Evolutionary conservation across 148 eudicot genomes (phyloP).

Genomic region (Amaranthus hypochondriacus): DNA sequence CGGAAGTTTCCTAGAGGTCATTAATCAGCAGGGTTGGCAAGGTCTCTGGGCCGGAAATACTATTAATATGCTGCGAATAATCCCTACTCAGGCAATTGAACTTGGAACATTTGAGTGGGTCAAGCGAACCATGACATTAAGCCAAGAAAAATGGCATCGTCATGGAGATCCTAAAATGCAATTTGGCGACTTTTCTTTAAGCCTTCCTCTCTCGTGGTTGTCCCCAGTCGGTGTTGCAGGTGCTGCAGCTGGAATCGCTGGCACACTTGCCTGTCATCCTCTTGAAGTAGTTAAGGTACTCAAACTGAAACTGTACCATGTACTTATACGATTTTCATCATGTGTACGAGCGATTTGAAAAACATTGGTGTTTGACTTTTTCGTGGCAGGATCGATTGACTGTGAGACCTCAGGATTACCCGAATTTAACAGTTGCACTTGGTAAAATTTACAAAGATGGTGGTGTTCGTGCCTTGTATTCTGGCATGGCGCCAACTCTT

Average conservation of each 20-base stretch:
- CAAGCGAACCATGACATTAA: slow-evolving; percentile 70
- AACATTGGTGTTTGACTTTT: slow-evolving; percentile 10
- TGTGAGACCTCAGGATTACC: slow-evolving; percentile 76
- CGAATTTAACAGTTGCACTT: slow-evolving; percentile 63
- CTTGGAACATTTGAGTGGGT: slow-evolving; percentile 93
- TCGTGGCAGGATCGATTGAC: slow-evolving; percentile 80
- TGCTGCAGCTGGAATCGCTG: slow-evolving; percentile 84
- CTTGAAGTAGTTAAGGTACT: slow-evolving; percentile 93
- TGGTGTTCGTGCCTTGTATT: slow-evolving; percentile 61
- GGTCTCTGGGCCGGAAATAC: slow-evolving; percentile 96
- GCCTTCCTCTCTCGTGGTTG: slow-evolving; percentile 70
- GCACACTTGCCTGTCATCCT: slow-evolving; percentile 89
- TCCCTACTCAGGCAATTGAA: slow-evolving; percentile 95
- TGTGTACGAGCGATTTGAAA: not conserved
- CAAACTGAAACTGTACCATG: not conserved
- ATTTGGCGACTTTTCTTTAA: slow-evolving; percentile 59
- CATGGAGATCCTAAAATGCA: slow-evolving; percentile 53
- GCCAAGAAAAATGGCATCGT: slow-evolving; percentile 67
- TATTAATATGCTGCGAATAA: slow-evolving; percentile 87
- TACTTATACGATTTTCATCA: not conserved
- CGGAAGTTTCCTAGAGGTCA: slow-evolving; percentile 72
- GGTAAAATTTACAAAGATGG: slow-evolving; percentile 69
- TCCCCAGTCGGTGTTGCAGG: slow-evolving; percentile 93
- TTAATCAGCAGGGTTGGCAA: slow-evolving; percentile 78
- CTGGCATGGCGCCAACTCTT: slow-evolving; percentile 78